A percentile compares a stretch with the other conserved stretches of the same genome.
These are phyloP conservation scores for Oryza coarctata DNA, from an alignment of 176 grass and related monocot genomes.

Conservation along the genomic window DNA sequence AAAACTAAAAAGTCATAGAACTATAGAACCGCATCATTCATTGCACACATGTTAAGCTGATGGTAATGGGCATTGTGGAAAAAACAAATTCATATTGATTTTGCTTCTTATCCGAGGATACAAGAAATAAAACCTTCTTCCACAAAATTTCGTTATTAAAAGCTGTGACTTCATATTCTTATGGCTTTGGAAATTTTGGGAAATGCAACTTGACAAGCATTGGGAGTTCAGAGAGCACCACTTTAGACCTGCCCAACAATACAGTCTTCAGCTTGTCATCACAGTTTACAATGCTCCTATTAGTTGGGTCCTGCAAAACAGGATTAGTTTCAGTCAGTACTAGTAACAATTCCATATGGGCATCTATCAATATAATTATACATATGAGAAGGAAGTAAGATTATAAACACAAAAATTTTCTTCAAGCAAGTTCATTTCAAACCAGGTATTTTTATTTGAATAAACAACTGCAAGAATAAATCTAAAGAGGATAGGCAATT, in stretches of 20 bases:
- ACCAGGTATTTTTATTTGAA: not conserved
- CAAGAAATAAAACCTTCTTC: constrained; percentile 4
- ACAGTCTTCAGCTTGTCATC: constrained; percentile 91
- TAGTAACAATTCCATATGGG: not conserved
- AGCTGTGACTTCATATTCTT: not conserved
- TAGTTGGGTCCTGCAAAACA: constrained; percentile 71
- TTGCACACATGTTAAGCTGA: not conserved
- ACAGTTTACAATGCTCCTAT: constrained; percentile 80
- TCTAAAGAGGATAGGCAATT: not conserved
- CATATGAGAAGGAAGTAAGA: not conserved
- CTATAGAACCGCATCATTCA: not conserved
- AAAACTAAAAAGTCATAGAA: not conserved
- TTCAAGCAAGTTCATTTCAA: not conserved
- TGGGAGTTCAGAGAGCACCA: constrained; percentile 80
- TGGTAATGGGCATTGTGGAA: not conserved
- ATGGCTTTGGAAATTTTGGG: constrained; percentile 21
- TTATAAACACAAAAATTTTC: not conserved
- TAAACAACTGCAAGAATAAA: not conserved
- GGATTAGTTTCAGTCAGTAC: constrained; percentile 18
- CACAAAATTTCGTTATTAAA: constrained; percentile 6
- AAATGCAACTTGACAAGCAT: constrained; percentile 76
- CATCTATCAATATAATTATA: not conserved
- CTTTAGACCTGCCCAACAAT: constrained; percentile 64
- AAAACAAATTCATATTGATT: not conserved
- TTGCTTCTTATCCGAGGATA: not conserved